Evolutionary conservation across 2,329 filamentous ascomycete species (phyloP), one percentile per base, ranked within the genome.

Genomic region (Didymella lethalis): DNA sequence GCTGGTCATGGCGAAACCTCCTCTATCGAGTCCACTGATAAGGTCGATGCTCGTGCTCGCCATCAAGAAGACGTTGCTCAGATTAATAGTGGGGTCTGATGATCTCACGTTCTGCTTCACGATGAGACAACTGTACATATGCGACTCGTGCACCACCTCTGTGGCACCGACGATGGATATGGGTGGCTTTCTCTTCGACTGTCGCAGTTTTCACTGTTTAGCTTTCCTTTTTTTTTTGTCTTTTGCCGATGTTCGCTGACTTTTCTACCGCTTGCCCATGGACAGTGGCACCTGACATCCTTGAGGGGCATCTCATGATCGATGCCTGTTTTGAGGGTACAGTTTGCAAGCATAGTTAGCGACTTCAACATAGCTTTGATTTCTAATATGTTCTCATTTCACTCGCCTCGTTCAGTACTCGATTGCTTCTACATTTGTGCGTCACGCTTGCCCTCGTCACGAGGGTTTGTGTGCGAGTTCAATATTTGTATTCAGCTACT

Each of bases 1-100:
- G 87, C 88, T 56, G 62, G 64, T 29, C 45, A 62, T 23, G 52
- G 20, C 7, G 57, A 63, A 47, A 56, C 45, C 2, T 43, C 46
- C 10, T 61, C 54, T 2, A 20, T 61, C 11, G 57, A 53, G 28
- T 53, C 48, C 12, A 46, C 54, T 5, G 61, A 61, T n/a, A 63
- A 63, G 48, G 7, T 18, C 6, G 54, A 45, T 25, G 7, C 32
- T 28, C 44, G 31, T 29, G 34, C 51, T 25, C 47, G 43, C 16
- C 45, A 54, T 7, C 23, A 54, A 40, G 56, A 59, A 31, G 28
- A 59, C 12, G 38, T 55, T 11, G 20, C 43, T 8, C 29, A 36
- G 18, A 8, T 43, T 5, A 54, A 51, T 29, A 48, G 38, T 31
- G 49, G 44, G 36, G 57, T 51, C 7, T 55, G 54, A 41, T 23